Conservation (phyloP, 352 stramenopile species). For the Phytopythium cucurbitacearum region DNA sequence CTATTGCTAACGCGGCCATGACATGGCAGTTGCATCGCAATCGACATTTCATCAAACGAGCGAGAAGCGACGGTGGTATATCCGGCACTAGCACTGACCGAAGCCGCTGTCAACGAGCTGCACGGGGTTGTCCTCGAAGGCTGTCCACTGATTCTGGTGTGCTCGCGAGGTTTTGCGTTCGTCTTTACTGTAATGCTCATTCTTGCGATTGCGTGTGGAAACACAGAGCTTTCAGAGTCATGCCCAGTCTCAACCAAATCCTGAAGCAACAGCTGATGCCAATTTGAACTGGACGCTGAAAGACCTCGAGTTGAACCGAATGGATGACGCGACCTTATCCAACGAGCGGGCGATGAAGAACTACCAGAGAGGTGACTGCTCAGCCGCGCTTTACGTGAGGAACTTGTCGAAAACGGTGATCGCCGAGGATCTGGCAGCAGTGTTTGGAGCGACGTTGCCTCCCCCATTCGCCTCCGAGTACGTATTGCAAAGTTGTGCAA, state of each 20-base stretch:
- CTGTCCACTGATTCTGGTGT: slow-evolving; percentile 47
- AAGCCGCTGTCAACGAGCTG: slow-evolving; percentile 32
- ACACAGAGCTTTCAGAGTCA: slow-evolving; percentile 19
- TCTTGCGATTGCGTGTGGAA: slow-evolving; percentile 2
- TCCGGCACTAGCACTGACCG: slow-evolving; percentile 24
- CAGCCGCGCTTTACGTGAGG: slow-evolving; percentile 72
- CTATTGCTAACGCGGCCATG: no score
- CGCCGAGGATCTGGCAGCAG: slow-evolving; percentile 29
- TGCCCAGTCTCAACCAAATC: background rate
- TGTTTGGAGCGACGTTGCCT: slow-evolving; percentile 49
- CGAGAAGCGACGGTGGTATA: slow-evolving; percentile 17
- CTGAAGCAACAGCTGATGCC: background rate
- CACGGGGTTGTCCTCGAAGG: slow-evolving; percentile 51
- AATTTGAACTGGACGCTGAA: slow-evolving; percentile 15
- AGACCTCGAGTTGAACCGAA: slow-evolving; percentile 18
- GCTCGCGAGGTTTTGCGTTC: background rate
- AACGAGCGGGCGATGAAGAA: slow-evolving; percentile 65
- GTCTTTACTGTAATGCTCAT: slow-evolving; percentile 2
- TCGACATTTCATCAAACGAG: slow-evolving; percentile 8
- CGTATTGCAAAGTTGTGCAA: background rate
- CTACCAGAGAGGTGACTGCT: slow-evolving; percentile 52
- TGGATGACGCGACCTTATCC: slow-evolving; percentile 13
- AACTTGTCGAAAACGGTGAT: slow-evolving; percentile 64
- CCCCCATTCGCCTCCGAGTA: slow-evolving; percentile 19
- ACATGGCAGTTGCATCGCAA: slow-evolving; percentile 7